These are phyloP conservation scores for Colletotrichum tofieldiae DNA, from an alignment of 2,329 filamentous ascomycete genomes.

Conservation along the genomic window DNA sequence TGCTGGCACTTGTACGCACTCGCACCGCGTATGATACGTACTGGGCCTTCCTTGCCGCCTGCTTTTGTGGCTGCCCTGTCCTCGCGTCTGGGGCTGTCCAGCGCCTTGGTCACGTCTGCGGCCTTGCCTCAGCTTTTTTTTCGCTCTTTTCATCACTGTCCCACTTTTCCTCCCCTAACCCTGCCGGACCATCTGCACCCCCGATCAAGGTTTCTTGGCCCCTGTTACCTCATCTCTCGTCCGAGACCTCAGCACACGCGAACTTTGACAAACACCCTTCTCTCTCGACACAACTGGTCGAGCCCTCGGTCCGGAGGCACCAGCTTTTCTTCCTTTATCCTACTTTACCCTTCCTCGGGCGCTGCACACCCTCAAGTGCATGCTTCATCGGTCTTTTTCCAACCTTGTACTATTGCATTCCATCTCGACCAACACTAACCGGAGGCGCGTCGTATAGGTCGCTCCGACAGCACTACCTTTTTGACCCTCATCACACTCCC, in stretches of 20 bases:
- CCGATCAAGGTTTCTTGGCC: slow-evolving; percentile 44
- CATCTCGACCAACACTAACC: slow-evolving; percentile 32
- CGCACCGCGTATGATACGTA: slow-evolving; percentile 16
- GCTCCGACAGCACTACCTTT: slow-evolving; percentile 24
- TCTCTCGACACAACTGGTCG: slow-evolving; percentile 29
- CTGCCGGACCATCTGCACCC: slow-evolving; percentile 42
- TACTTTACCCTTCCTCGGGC: slow-evolving; percentile 8
- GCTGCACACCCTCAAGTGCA: slow-evolving; percentile 16
- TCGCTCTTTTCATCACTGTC: slow-evolving; percentile 12
- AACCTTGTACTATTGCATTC: slow-evolving; percentile 9
- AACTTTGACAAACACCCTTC: slow-evolving; percentile 41
- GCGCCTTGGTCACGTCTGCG: slow-evolving; percentile 37
- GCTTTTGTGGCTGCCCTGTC: slow-evolving; percentile 31
- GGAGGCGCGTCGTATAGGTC: slow-evolving; percentile 34
- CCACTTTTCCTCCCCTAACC: slow-evolving; percentile 38
- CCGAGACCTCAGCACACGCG: slow-evolving; percentile 40
- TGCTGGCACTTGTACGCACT: slow-evolving; percentile 4
- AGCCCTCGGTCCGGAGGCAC: slow-evolving; percentile 39
- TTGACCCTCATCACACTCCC: slow-evolving; percentile 11
- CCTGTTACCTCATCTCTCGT: slow-evolving; percentile 43
- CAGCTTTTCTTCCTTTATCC: slow-evolving; percentile 23
- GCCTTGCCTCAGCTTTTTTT: slow-evolving; percentile 29
- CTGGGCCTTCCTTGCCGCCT: slow-evolving; percentile 11
- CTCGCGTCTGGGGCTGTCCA: slow-evolving; percentile 30
- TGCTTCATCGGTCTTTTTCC: slow-evolving; percentile 1